Percentiles rank a stretch among this genome's conserved stretches.
Conservation (phyloP, 2,329 filamentous ascomycete species). For the Cercospora sesami region DNA sequence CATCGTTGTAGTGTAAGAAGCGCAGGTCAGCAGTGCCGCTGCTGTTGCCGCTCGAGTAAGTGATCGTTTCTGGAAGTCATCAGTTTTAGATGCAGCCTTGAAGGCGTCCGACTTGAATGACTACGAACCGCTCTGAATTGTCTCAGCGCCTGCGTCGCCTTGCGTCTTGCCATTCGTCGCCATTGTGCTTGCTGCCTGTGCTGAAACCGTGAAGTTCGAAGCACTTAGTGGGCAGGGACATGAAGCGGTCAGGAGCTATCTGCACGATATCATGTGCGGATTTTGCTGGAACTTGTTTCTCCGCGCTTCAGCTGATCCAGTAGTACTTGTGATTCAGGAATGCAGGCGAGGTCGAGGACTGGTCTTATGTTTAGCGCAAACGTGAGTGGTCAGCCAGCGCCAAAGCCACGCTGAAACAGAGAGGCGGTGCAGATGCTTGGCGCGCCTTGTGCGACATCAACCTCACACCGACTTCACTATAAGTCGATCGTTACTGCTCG, state of each 20-base stretch:
- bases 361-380: not conserved
- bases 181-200: not conserved
- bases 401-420: constrained; percentile 4
- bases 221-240: not conserved
- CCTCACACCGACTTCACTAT: not conserved
- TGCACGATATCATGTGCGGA: not conserved
- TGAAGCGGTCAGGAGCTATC: not conserved
- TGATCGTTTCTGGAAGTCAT: constrained; percentile 27
- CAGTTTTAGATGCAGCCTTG: not conserved
- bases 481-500: not conserved
- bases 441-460: not conserved
- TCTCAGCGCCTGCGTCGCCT: not conserved
- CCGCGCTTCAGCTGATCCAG: not conserved
- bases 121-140: not conserved
- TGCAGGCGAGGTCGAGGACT: not conserved
- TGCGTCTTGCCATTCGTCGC: not conserved
- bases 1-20: constrained; percentile 90
- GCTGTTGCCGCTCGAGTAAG: constrained; percentile 24
- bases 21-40: constrained; percentile 60
- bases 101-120: not conserved
- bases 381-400: not conserved
- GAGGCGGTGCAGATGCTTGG: constrained; percentile 13
- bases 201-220: not conserved
- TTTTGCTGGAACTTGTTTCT: not conserved
- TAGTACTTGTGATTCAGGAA: not conserved